A percentile compares a stretch with the other conserved stretches of the same genome.
phyloP scores from a whole-genome alignment of 176 grass and related monocot species.

The Carex kokanica region DNA sequence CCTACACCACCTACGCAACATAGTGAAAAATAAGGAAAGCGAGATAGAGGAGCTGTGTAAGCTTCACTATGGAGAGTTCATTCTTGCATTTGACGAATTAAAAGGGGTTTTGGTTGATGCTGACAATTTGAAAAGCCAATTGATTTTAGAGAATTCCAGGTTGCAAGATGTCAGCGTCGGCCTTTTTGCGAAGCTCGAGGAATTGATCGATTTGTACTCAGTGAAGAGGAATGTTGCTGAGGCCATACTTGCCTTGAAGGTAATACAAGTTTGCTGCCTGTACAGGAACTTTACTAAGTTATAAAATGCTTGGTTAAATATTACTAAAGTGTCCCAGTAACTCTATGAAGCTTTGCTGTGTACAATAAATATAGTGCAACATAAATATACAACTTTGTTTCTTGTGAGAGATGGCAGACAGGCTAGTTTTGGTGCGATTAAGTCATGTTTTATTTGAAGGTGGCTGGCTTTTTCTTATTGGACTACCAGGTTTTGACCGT shows the following conservation, averaged over 20 bases:
- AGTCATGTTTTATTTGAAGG: background rate
- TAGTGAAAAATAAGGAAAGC: constrained; percentile 82
- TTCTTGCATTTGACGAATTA: constrained; percentile 76
- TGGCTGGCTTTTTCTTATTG: background rate
- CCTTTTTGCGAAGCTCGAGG: constrained; percentile 54
- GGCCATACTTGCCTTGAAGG: constrained; percentile 46
- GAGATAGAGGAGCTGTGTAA: constrained; percentile 90
- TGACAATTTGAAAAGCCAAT: constrained; percentile 64
- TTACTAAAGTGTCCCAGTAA: background rate
- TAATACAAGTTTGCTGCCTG: background rate
- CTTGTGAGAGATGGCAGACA: background rate
- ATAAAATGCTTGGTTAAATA: background rate
- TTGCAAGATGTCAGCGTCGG: constrained; percentile 51
- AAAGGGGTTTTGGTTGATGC: constrained; percentile 76
- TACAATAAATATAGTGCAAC: background rate
- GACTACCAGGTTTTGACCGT: background rate
- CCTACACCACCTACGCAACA: constrained; percentile 58
- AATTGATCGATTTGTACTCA: constrained; percentile 51
- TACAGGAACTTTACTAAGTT: background rate
- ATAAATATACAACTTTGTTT: background rate
- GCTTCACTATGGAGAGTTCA: constrained; percentile 93
- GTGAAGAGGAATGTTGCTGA: constrained; percentile 54
- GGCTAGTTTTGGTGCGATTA: background rate
- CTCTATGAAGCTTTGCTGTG: background rate
- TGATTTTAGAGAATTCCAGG: constrained; percentile 47